phyloP scores from a whole-genome alignment of 2,329 filamentous ascomycete species.

The Bipolaris cookei region DNA sequence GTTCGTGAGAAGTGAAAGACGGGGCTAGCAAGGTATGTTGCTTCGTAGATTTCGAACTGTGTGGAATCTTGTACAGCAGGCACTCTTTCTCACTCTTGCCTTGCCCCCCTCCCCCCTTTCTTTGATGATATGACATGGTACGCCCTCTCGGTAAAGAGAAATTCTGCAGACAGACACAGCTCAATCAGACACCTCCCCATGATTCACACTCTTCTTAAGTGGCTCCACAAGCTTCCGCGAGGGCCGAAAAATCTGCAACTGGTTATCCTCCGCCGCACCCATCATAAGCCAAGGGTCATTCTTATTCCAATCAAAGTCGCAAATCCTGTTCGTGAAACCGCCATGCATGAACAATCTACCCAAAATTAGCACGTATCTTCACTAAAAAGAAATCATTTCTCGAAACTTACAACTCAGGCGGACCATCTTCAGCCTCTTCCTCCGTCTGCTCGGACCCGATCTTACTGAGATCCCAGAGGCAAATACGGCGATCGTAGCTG shows the following conservation, averaged over 20 bases:
- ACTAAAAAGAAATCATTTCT: not conserved
- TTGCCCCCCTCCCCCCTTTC: too few relatives aligned
- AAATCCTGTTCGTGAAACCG: slow-evolving; percentile 94
- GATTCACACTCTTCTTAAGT: slow-evolving; percentile 44
- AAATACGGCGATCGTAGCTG: slow-evolving; percentile 89
- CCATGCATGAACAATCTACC: slow-evolving; percentile 94
- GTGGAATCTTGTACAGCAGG: not conserved
- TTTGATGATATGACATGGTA: too few relatives aligned
- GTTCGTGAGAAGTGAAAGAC: not conserved
- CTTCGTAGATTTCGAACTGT: not conserved
- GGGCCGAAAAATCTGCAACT: slow-evolving; percentile 79
- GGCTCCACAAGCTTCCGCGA: slow-evolving; percentile 48
- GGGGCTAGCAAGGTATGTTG: not conserved
- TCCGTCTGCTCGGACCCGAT: slow-evolving; percentile 94
- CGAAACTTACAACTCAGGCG: slow-evolving; percentile 81
- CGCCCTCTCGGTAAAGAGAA: not conserved
- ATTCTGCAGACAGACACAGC: not conserved
- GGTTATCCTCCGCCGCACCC: slow-evolving; percentile 94
- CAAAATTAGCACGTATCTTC: slow-evolving; percentile 13
- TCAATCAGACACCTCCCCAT: slow-evolving; percentile 50
- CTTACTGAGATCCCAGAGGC: slow-evolving; percentile 94
- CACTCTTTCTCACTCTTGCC: not conserved
- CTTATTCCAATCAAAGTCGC: slow-evolving; percentile 97
- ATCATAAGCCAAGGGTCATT: slow-evolving; percentile 97
- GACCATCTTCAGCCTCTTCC: slow-evolving; percentile 93